Evolutionary conservation across 306 rosid genomes (phyloP).

Genomic region (Arachis hypogaea): DNA sequence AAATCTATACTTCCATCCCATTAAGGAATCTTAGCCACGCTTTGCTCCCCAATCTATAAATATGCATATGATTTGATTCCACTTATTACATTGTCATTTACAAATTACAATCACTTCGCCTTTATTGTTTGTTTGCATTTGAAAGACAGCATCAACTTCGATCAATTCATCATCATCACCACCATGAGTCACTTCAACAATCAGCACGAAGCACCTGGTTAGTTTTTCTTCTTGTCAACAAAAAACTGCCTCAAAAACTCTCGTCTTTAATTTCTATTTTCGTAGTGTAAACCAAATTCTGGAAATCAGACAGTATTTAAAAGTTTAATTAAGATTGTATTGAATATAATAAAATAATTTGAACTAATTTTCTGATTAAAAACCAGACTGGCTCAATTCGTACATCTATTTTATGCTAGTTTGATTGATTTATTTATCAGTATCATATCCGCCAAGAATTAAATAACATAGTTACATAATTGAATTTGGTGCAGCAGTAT

Average conservation of each 20-base stretch:
- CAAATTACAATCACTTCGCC: not conserved
- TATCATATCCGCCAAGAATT: too few relatives aligned
- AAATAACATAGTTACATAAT: too few relatives aligned
- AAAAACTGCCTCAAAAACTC: too few relatives aligned
- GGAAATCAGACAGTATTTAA: too few relatives aligned
- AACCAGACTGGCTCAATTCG: too few relatives aligned
- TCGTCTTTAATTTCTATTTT: too few relatives aligned
- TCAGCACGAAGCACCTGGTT: slow-evolving; percentile 41
- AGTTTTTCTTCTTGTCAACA: slow-evolving; percentile 7
- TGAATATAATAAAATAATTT: too few relatives aligned
- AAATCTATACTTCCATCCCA: not conserved
- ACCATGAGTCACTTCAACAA: slow-evolving; percentile 38
- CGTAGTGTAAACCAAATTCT: too few relatives aligned
- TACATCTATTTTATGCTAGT: too few relatives aligned
- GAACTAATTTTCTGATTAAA: too few relatives aligned
- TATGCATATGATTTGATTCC: slow-evolving; percentile 3
- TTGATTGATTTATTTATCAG: too few relatives aligned
- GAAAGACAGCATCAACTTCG: not conserved
- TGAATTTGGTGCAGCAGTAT: slow-evolving; percentile 13
- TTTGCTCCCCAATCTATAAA: slow-evolving; percentile 4
- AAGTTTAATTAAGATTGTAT: too few relatives aligned
- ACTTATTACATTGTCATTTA: not conserved
- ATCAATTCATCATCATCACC: not conserved
- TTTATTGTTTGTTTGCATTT: not conserved
- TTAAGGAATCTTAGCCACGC: slow-evolving; percentile 6